These are phyloP conservation scores for Flaveria ramosissima DNA, from an alignment of 129 eudicot species.

Conservation along the genomic window DNA sequence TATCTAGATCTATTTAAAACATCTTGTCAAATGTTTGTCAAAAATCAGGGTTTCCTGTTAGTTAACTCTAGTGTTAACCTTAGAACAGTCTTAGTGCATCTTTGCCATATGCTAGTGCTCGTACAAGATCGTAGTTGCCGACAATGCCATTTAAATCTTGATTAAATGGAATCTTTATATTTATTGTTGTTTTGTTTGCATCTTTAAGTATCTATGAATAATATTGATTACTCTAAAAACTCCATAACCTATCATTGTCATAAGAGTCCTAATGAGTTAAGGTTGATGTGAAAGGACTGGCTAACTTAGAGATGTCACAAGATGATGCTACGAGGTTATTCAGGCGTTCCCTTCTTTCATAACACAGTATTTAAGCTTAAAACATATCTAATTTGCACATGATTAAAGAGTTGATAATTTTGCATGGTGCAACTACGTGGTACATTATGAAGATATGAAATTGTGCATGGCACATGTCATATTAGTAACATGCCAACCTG, in stretches of 20 bases:
- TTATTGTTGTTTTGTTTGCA: too few species aligned
- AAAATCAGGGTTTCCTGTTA: background rate
- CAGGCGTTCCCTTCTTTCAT: background rate
- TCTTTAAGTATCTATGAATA: too few species aligned
- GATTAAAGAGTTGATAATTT: background rate
- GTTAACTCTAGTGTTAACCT: slow-evolving; percentile 8
- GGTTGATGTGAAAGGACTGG: too few species aligned
- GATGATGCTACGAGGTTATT: background rate
- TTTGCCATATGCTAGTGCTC: too few species aligned
- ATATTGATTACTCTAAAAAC: too few species aligned
- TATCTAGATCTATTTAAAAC: background rate
- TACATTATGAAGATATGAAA: background rate
- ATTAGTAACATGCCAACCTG: background rate
- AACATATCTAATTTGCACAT: background rate
- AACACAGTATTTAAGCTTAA: background rate
- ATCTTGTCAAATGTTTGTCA: slow-evolving; percentile 12
- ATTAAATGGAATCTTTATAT: too few species aligned
- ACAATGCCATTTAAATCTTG: too few species aligned
- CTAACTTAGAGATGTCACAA: background rate
- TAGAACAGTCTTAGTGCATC: too few species aligned
- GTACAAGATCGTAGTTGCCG: too few species aligned
- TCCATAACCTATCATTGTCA: too few species aligned
- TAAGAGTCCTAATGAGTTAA: too few species aligned
- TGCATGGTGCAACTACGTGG: background rate
- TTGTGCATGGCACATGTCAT: background rate